Evolutionary conservation across 1,284 basidiomycete genomes (phyloP).

Genomic region (Singerocomus inundabilis): DNA sequence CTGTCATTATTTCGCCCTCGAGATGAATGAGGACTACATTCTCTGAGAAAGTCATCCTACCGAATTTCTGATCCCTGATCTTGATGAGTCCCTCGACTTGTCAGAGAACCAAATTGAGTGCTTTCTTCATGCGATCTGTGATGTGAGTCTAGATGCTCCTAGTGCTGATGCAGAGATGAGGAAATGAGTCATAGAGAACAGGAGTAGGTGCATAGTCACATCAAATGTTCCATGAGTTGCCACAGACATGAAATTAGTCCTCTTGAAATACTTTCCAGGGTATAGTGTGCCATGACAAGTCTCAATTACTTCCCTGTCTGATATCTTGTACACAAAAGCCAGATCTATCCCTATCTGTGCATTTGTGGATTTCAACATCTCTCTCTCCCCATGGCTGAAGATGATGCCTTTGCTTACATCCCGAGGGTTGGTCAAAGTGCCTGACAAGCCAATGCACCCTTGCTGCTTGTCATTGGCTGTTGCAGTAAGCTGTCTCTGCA

Average conservation of each 20-base stretch:
- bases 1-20: too few relatives aligned
- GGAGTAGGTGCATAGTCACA: neutral
- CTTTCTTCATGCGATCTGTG: conserved; percentile 1
- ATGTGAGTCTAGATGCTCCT: neutral
- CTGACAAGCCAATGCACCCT: too few relatives aligned
- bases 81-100: neutral
- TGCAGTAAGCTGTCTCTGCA: too few relatives aligned
- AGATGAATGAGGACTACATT: neutral
- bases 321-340: neutral
- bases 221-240: too few relatives aligned
- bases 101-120: neutral
- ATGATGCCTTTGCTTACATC: too few relatives aligned
- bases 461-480: too few relatives aligned
- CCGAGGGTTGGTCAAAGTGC: conserved; percentile 9
- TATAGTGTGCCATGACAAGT: too few relatives aligned
- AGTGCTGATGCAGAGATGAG: neutral
- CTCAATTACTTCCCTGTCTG: neutral
- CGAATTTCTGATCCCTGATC: too few relatives aligned
- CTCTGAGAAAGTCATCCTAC: too few relatives aligned
- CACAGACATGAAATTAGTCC: too few relatives aligned
- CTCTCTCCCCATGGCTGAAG: too few relatives aligned
- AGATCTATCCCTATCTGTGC: conserved; percentile 40
- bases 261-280: too few relatives aligned
- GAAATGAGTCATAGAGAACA: conserved; percentile 2
- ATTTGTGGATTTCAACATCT: conserved; percentile 36